These are phyloP conservation scores for Ophiostoma sp. DNA, from an alignment of 2,329 filamentous ascomycete genomes.

Conservation along the genomic window DNA sequence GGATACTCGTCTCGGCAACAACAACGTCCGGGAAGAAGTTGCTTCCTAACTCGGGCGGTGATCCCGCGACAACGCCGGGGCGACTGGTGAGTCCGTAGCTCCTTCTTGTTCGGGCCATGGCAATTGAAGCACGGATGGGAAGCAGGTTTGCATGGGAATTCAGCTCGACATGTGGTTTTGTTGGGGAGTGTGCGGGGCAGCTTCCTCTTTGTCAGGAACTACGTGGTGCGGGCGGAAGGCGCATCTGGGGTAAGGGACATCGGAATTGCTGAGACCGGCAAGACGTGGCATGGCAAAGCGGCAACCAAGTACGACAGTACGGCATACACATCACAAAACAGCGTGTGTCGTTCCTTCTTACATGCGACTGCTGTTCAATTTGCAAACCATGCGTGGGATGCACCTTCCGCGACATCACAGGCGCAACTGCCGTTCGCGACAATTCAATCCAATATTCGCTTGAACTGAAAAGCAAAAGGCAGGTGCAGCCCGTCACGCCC, in stretches of 20 bases:
- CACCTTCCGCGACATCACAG: background rate
- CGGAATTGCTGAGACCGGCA: background rate
- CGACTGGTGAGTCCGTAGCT: background rate
- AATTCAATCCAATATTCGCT: background rate
- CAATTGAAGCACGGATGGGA: background rate
- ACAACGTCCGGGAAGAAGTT: background rate
- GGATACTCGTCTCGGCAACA: slow-evolving; percentile 3
- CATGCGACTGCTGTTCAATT: background rate
- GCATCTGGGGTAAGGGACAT: background rate
- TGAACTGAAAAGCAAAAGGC: too few species aligned
- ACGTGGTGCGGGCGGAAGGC: background rate
- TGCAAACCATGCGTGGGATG: background rate
- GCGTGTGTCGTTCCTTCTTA: background rate
- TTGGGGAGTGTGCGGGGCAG: slow-evolving; percentile 23
- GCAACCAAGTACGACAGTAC: background rate
- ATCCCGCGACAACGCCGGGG: background rate
- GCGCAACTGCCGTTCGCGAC: background rate
- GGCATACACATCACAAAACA: background rate
- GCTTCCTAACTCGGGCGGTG: background rate
- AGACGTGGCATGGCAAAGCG: background rate
- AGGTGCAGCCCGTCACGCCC: too few species aligned
- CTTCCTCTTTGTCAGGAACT: slow-evolving; percentile 7
- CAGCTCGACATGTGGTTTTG: slow-evolving; percentile 14
- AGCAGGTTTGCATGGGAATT: background rate
- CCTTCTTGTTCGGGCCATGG: background rate